phyloP scores from a whole-genome alignment of 2,329 filamentous ascomycete species.

The Fusarium temperatum region DNA sequence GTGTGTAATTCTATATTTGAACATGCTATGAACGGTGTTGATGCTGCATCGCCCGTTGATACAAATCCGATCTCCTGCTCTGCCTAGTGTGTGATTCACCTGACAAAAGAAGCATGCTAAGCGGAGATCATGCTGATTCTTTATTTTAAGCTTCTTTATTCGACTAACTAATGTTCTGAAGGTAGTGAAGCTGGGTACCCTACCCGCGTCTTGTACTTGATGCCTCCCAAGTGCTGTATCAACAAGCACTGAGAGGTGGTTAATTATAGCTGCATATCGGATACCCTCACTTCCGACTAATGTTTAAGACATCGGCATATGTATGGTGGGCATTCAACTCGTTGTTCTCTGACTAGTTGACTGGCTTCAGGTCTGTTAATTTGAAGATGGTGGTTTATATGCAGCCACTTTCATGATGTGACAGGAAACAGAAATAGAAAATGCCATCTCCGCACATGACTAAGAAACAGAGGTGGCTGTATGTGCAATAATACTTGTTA shows the following conservation, averaged over 20 bases:
- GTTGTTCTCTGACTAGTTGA: not conserved
- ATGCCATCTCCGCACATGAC: constrained; percentile 4
- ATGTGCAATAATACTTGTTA: not conserved
- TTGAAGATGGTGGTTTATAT: not conserved
- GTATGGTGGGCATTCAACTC: not conserved
- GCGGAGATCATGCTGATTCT: constrained; percentile 4
- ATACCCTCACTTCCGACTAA: not conserved
- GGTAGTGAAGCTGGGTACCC: not conserved
- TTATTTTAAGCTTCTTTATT: not conserved
- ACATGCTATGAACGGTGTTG: not conserved
- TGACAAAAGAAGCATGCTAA: constrained; percentile 31
- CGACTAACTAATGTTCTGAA: not conserved
- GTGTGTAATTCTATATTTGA: not conserved
- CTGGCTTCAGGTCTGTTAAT: not conserved
- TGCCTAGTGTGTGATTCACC: not conserved
- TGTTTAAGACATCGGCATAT: not conserved
- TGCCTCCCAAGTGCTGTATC: not conserved
- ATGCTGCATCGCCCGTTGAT: not conserved
- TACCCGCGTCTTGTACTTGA: not conserved
- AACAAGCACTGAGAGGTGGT: not conserved
- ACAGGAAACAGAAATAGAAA: constrained; percentile 33
- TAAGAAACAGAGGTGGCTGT: not conserved
- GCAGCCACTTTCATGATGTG: constrained; percentile 13
- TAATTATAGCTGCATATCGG: not conserved
- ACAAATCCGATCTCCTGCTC: not conserved